Evolutionary conservation across 306 rosid genomes (phyloP).

Genomic region (Malus asiatica): DNA sequence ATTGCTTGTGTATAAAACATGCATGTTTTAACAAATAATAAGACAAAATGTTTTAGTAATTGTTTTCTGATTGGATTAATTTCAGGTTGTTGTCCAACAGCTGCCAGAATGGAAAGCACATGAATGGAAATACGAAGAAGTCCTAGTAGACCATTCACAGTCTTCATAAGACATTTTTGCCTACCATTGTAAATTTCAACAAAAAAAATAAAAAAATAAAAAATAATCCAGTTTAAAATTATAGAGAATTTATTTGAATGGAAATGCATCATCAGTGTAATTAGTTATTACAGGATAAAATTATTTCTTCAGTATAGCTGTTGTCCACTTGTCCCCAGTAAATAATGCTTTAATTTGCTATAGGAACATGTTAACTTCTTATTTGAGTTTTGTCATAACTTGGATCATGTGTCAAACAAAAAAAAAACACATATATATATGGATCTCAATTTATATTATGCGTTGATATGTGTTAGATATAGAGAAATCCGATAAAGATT

Average conservation of each 20-base stretch:
- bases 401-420: neutral
- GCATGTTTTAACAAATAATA: neutral
- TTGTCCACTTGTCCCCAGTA: neutral
- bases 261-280: neutral
- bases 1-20: too few relatives aligned
- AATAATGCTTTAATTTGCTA: neutral
- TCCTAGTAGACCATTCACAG: slow-evolving; percentile 17
- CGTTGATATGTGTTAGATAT: neutral
- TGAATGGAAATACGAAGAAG: slow-evolving; percentile 61
- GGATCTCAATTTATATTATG: neutral
- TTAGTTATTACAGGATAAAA: neutral
- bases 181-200: slow-evolving; percentile 3
- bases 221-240: neutral
- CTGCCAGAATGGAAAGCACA: slow-evolving; percentile 91
- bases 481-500: too few relatives aligned
- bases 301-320: neutral
- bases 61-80: neutral
- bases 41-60: neutral
- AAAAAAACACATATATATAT: too few relatives aligned
- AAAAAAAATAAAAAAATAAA: neutral
- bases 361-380: neutral
- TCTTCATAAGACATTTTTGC: slow-evolving; percentile 11
- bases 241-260: neutral
- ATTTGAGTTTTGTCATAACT: neutral
- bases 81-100: slow-evolving; percentile 78